These are phyloP conservation scores for Taxawa tesnikishii DNA, from an alignment of 2,329 filamentous ascomycete genomes.

Conservation along the genomic window DNA sequence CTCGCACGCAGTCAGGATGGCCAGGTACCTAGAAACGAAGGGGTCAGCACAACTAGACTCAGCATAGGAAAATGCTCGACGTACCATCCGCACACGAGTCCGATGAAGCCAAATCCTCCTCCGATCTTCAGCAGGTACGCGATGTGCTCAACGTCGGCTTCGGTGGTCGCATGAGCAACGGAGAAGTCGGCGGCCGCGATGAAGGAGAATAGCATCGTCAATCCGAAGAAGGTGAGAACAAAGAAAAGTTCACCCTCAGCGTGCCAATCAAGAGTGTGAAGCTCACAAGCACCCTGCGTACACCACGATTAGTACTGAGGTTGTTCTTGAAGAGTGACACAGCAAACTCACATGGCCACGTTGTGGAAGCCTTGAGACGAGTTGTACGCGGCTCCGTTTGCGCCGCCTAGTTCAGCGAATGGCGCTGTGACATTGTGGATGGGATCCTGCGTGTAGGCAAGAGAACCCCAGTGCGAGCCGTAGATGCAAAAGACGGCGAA, in stretches of 20 bases:
- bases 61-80: not conserved
- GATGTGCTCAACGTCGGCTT: constrained; percentile 12
- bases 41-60: not conserved
- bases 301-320: not conserved
- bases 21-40: constrained; percentile 9
- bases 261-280: constrained; percentile 15
- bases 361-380: constrained; percentile 16
- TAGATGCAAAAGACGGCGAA: constrained; percentile 17
- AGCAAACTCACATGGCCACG: constrained; percentile 14
- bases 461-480: constrained; percentile 14
- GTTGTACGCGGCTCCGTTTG: constrained; percentile 11
- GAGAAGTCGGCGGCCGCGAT: constrained; percentile 16
- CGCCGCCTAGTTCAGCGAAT: constrained; percentile 8
- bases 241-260: constrained; percentile 15
- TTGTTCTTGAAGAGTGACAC: not conserved
- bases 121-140: constrained; percentile 12
- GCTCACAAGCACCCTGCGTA: constrained; percentile 13
- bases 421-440: constrained; percentile 10
- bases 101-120: constrained; percentile 16
- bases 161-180: constrained; percentile 8
- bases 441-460: constrained; percentile 15
- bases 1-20: constrained; percentile 12
- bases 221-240: constrained; percentile 14
- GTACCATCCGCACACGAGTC: constrained; percentile 14
- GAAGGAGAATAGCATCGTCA: constrained; percentile 15